phyloP scores from a whole-genome alignment of 768 basidiomycete species.

The Lentinus brumalis region DNA sequence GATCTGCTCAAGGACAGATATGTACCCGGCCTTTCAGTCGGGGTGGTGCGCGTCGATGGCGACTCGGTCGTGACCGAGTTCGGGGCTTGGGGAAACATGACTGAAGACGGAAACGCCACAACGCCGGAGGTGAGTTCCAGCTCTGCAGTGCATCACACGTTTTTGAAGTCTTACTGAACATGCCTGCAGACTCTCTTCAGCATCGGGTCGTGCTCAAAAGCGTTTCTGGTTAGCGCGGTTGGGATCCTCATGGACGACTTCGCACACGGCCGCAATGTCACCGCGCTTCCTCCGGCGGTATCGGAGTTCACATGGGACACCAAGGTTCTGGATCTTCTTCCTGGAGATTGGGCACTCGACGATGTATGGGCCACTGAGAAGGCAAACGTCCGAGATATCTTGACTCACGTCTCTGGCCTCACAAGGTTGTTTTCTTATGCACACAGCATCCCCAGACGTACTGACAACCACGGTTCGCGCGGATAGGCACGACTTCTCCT shows the following conservation, averaged over 20 bases:
- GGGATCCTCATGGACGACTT: constrained; percentile 37
- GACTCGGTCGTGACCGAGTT: not conserved
- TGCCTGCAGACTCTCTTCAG: constrained; percentile 30
- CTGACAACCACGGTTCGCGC: not conserved
- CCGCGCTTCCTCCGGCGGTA: constrained; percentile 25
- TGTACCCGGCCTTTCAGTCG: constrained; percentile 13
- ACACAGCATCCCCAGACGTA: too few relatives aligned
- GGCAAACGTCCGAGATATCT: constrained; percentile 39
- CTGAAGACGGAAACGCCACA: constrained; percentile 10
- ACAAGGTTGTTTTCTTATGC: constrained; percentile 30
- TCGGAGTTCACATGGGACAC: constrained; percentile 31
- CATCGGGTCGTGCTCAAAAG: constrained; percentile 36
- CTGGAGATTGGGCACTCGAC: constrained; percentile 42
- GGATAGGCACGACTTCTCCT: constrained; percentile 38
- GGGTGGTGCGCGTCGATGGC: constrained; percentile 4
- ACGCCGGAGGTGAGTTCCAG: constrained; percentile 7
- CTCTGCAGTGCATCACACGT: not conserved
- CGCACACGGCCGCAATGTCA: constrained; percentile 29
- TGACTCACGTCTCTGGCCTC: constrained; percentile 28
- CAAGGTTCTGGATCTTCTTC: constrained; percentile 38
- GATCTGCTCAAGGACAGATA: not conserved
- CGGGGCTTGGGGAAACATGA: constrained; percentile 15
- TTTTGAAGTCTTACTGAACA: not conserved
- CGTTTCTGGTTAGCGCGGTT: constrained; percentile 28
- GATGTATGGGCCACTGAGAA: constrained; percentile 43